A percentile compares a stretch with the other conserved stretches of the same genome.
Conservation (phyloP, 2,329 filamentous ascomycete genomes). For the Calonectria leucothoes region DNA sequence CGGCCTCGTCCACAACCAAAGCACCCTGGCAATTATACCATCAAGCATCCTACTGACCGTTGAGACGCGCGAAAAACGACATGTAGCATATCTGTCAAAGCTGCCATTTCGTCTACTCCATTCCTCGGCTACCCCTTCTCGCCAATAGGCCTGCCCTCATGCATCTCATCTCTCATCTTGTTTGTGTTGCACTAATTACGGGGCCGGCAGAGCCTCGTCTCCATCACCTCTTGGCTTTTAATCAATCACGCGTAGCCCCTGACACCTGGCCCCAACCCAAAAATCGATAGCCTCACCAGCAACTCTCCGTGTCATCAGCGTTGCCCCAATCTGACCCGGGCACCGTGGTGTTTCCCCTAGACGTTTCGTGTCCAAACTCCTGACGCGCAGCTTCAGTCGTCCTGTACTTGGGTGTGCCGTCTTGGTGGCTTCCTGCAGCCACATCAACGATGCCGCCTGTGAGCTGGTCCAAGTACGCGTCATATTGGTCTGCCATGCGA, state of each 20-base stretch:
- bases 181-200: background rate
- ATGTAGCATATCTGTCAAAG: background rate
- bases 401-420: conserved; percentile 44
- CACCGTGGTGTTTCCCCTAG: background rate
- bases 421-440: conserved; percentile 26
- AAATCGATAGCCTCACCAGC: conserved; percentile 23
- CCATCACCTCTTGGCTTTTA: background rate
- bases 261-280: background rate
- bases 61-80: background rate
- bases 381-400: conserved; percentile 30
- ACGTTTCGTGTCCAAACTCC: background rate
- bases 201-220: background rate
- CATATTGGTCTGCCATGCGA: conserved; percentile 52
- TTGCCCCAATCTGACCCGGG: background rate
- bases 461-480: conserved; percentile 46
- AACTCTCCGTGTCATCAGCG: conserved; percentile 3
- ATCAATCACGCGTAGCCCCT: background rate
- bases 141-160: background rate
- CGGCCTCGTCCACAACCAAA: background rate
- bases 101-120: background rate
- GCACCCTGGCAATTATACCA: background rate
- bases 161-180: background rate
- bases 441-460: conserved; percentile 47
- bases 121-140: background rate
- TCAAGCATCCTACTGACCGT: background rate